phyloP scores from a whole-genome alignment of 306 rosid genomes.

The Cicer cuneatum region DNA sequence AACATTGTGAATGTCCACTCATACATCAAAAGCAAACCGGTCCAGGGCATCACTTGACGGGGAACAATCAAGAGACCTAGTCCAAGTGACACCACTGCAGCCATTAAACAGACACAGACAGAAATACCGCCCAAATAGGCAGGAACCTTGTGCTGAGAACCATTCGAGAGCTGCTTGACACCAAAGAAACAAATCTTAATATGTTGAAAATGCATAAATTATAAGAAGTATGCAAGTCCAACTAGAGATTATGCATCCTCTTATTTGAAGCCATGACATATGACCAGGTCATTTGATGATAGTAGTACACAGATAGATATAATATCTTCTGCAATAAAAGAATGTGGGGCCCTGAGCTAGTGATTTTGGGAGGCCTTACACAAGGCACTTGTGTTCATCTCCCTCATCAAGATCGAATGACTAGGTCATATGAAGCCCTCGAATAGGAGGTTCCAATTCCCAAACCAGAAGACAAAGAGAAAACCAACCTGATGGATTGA shows the following conservation, averaged over 20 bases:
- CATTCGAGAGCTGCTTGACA: conserved; percentile 50
- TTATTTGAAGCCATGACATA: conserved; percentile 35
- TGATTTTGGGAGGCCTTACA: conserved; percentile 17
- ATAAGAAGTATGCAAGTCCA: conserved; percentile 14
- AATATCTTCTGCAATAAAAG: conserved; percentile 22
- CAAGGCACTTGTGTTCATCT: conserved; percentile 17
- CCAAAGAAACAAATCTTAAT: conserved; percentile 43
- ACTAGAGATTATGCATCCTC: conserved; percentile 31
- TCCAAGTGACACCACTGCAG: conserved; percentile 68
- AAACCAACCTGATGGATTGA: conserved; percentile 67
- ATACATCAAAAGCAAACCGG: conserved; percentile 95
- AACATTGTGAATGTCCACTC: conserved; percentile 93
- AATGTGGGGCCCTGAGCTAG: neutral
- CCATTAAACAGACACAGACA: conserved; percentile 63
- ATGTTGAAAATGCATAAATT: conserved; percentile 36
- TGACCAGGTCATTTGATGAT: conserved; percentile 37
- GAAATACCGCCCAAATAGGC: conserved; percentile 84
- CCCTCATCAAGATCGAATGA: conserved; percentile 36
- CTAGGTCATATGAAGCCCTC: conserved; percentile 28
- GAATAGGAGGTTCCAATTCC: conserved; percentile 30
- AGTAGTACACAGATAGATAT: conserved; percentile 13
- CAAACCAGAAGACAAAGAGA: conserved; percentile 29
- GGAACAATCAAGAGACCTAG: conserved; percentile 76
- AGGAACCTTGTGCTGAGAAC: conserved; percentile 74
- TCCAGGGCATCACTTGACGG: conserved; percentile 96